Conservation (phyloP, 495 filamentous ascomycete genomes). For the Penicillium cosmopolitanum region DNA sequence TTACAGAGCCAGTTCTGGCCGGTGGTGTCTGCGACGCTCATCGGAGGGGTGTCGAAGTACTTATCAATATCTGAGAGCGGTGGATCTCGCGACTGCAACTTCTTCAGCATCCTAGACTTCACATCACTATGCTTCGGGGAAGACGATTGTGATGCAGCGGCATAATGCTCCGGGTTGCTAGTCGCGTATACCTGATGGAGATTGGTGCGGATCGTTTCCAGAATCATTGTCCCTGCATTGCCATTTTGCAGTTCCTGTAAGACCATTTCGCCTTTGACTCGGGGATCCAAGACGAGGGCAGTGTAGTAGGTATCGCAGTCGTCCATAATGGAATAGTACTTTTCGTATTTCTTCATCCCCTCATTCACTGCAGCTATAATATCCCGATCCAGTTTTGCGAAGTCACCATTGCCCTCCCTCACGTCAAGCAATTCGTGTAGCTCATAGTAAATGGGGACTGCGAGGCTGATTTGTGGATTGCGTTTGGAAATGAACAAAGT, state of each 20-base stretch:
- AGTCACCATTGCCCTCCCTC: constrained; percentile 2
- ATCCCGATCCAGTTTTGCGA: constrained; percentile 12
- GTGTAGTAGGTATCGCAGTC: constrained; percentile 16
- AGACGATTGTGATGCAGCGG: background rate
- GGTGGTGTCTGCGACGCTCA: background rate
- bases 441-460: constrained; percentile 17
- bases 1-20: constrained; percentile 13
- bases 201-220: background rate
- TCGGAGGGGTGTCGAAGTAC: constrained; percentile 10
- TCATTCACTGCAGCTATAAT: constrained; percentile 14
- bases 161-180: background rate
- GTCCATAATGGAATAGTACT: constrained; percentile 6
- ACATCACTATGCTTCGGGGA: background rate
- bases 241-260: constrained; percentile 9
- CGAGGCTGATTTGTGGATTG: constrained; percentile 21
- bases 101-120: background rate
- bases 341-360: constrained; percentile 20
- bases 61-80: constrained; percentile 15
- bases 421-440: constrained; percentile 16
- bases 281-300: constrained; percentile 14
- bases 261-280: constrained; percentile 11
- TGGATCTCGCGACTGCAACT: constrained; percentile 5
- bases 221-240: constrained; percentile 2
- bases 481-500: background rate
- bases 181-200: background rate